Conservation (phyloP, 106 monocot genomes). For the Dendrobium catenatum region DNA sequence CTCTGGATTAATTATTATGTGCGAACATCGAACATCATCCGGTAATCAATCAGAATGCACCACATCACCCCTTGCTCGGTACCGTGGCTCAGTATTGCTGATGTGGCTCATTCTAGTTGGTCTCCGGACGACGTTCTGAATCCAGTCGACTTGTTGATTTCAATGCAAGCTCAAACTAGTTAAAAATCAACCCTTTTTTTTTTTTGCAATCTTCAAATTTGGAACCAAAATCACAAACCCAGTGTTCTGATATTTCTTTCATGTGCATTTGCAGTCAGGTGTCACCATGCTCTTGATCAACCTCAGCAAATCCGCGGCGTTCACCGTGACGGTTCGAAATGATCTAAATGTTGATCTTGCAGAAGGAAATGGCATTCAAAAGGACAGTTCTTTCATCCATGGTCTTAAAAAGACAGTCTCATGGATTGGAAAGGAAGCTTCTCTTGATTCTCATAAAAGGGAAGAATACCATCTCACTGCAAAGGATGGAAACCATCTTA, state of each 20-base stretch:
- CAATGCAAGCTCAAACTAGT: no score
- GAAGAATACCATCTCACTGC: constrained; percentile 74
- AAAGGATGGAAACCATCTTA: constrained; percentile 26
- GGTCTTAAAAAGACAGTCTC: constrained; percentile 49
- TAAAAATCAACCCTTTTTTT: no score
- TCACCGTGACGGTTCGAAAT: constrained; percentile 33
- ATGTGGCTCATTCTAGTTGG: no score
- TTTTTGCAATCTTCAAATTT: no score
- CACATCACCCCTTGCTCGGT: no score
- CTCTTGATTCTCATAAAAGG: constrained; percentile 25
- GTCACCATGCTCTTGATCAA: constrained; percentile 50
- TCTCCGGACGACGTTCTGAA: no score
- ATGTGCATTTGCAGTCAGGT: constrained; percentile 23
- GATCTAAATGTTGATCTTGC: constrained; percentile 32
- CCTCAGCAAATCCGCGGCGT: constrained; percentile 31
- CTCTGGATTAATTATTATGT: no score
- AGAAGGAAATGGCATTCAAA: constrained; percentile 9
- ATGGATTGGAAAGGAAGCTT: constrained; percentile 50
- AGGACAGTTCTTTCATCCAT: constrained; percentile 19
- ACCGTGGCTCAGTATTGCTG: no score
- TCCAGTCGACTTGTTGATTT: no score
- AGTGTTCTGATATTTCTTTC: neutral
- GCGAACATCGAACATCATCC: no score
- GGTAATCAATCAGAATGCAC: no score
- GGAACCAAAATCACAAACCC: no score